A percentile compares a stretch with the other conserved stretches of the same genome.
These are phyloP conservation scores for Entonaema liquescens DNA, from an alignment of 495 filamentous ascomycete species.

Conservation along the genomic window DNA sequence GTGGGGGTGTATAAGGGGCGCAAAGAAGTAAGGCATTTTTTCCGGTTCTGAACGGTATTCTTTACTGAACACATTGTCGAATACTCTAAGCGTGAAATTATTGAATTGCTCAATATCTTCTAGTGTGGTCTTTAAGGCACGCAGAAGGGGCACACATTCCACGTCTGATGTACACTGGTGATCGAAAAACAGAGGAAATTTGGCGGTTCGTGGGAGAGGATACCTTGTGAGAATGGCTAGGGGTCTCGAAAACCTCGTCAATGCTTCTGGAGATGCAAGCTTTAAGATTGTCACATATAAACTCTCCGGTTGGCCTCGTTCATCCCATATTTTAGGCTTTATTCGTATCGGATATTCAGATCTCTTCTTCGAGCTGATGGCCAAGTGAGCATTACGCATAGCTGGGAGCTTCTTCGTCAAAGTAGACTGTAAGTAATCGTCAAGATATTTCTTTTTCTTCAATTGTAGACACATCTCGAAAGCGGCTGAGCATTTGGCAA, in stretches of 20 bases:
- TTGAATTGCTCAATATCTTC: constrained; percentile 63
- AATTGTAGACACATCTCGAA: constrained; percentile 84
- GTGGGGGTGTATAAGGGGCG: constrained; percentile 61
- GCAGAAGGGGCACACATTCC: constrained; percentile 47
- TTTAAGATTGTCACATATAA: constrained; percentile 73
- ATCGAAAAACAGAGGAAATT: constrained; percentile 76
- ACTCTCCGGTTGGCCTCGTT: constrained; percentile 57
- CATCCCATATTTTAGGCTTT: constrained; percentile 81
- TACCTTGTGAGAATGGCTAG: constrained; percentile 78
- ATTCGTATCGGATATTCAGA: constrained; percentile 77
- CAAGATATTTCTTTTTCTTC: constrained; percentile 70
- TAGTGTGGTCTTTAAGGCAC: constrained; percentile 51
- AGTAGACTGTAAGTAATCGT: constrained; percentile 75
- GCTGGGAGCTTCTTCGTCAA: constrained; percentile 77
- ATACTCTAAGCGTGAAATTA: constrained; percentile 76
- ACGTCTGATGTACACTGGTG: constrained; percentile 66
- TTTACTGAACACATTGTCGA: constrained; percentile 91
- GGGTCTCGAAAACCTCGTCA: constrained; percentile 68
- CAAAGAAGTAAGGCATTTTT: constrained; percentile 86
- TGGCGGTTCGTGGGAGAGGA: constrained; percentile 68
- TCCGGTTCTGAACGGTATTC: constrained; percentile 68
- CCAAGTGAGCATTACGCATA: constrained; percentile 92
- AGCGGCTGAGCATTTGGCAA: constrained; percentile 90
- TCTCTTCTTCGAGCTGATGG: constrained; percentile 78
- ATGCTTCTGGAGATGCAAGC: constrained; percentile 63